Base-by-base conservation (phyloP, 805 yeast species). In the Kluyveromyces wickerhamii region DNA sequence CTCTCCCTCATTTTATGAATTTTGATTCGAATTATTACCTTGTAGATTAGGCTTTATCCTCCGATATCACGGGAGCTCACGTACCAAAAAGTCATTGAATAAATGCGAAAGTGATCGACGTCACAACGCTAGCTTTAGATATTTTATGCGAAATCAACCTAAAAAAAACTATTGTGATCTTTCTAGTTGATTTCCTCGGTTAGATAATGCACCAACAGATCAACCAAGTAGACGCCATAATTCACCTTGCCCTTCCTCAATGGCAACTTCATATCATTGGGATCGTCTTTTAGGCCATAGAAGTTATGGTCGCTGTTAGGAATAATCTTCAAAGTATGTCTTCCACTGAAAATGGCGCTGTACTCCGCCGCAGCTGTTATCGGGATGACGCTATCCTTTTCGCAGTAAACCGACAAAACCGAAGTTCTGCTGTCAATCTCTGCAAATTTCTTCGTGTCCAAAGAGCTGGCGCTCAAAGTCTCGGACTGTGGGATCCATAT, bases 1-100 rank as follows among this genome's bases (percentile, higher is more conserved):
- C n/a, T n/a, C n/a, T n/a, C n/a, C n/a, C n/a, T n/a, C n/a, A n/a
- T n/a, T n/a, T n/a, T n/a, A n/a, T n/a, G n/a, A n/a, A n/a, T n/a
- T n/a, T n/a, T n/a, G n/a, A n/a, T n/a, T n/a, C n/a, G n/a, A n/a
- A n/a, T n/a, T n/a, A n/a, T n/a, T n/a, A n/a, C n/a, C n/a, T n/a
- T n/a, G n/a, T n/a, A n/a, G n/a, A n/a, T n/a, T n/a, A n/a, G n/a
- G n/a, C n/a, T n/a, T n/a, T n/a, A 85, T 10, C 94, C 95, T 2
- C 95, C 95, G 37, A 79, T 51, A 48, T 86, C 95, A 42, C 95
- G 66, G 48, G 83, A 79, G n/a, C n/a, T n/a, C n/a, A n/a, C n/a
- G n/a, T n/a, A n/a, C n/a, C n/a, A n/a, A n/a, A n/a, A n/a, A n/a
- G n/a, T n/a, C n/a, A n/a, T n/a, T n/a, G n/a, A n/a, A n/a, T n/a